Base-by-base conservation (phyloP, 768 basidiomycete genomes). In the Tremella yokohamensis region DNA sequence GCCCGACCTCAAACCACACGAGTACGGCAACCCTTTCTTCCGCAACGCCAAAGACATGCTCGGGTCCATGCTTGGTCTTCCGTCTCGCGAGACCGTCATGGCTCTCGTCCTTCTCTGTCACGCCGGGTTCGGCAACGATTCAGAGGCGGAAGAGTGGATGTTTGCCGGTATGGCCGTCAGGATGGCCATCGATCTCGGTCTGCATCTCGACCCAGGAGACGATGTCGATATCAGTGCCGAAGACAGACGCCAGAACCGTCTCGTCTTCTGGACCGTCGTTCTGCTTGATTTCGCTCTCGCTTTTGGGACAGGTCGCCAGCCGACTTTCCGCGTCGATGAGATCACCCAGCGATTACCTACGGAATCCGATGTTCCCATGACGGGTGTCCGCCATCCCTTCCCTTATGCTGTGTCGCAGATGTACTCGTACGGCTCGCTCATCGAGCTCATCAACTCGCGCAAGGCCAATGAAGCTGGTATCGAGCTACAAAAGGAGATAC, bases 341-440 rank as follows among this genome's bases (percentile, higher is more conserved):
- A 56, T 62, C 40, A 57, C 57, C 13, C 52, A 54, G 3, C 25
- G 40, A 13, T 1, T 44, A 26, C 61, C 61, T 15, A 52, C 37
- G 3, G 50, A 53, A 22, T 22, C 38, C 1, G 61, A 62, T 44
- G 38, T 62, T 8, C 51, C 25, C 29, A 22, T 34, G 15, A 22
- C 11, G 11, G 37, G 52, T 16, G 42, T 19, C 6, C 52, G 57
- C 11, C 51, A 56, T 8, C 64, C 66, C 0, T 68, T 68, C 54
- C 60, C 59, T 0, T 68, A 48, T 48, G 66, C 60, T 7, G 64
- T 64, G 4, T 51, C 50, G 42, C 57, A 60, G 58, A 65, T 68
- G 61, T 16, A 63, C 15, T 47, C 53, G 4, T 68, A 63, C 42
- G 66, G 66, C 19, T 56, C 64, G 7, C 51, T 65, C 20, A 68